phyloP scores from a whole-genome alignment of 805 yeast species.

The Yarrowia sp. region DNA sequence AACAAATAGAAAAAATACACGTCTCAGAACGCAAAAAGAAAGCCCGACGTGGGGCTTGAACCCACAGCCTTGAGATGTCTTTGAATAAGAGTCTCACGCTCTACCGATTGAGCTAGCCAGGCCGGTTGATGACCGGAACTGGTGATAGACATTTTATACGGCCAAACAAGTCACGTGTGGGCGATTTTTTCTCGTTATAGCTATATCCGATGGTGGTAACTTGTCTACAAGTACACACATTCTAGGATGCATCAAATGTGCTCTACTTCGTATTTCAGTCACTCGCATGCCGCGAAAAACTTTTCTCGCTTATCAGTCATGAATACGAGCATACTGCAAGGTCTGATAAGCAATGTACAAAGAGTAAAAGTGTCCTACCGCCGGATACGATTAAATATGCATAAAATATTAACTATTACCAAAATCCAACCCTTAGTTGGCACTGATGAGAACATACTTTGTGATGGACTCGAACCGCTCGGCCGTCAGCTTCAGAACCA shows the following conservation, averaged over 20 bases:
- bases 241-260: no score
- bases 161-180: not conserved
- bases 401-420: not conserved
- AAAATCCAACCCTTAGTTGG: conserved; percentile 3
- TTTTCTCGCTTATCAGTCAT: no score
- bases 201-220: no score
- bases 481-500: conserved; percentile 61
- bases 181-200: not conserved
- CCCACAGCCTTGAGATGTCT: conserved; percentile 16
- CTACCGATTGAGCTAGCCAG: conserved; percentile 24
- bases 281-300: no score
- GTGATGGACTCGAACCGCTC: conserved; percentile 73
- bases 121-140: conserved; percentile 4
- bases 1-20: not conserved
- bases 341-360: no score
- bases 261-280: no score
- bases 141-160: not conserved
- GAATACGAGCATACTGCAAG: no score
- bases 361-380: no score
- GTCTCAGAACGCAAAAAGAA: not conserved
- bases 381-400: not conserved
- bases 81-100: not conserved
- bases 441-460: conserved; percentile 67
- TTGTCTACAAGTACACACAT: no score
- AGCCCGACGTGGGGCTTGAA: conserved; percentile 24